Conservation (phyloP, 1,284 basidiomycete species). For the Acaromyces ingoldii region DNA sequence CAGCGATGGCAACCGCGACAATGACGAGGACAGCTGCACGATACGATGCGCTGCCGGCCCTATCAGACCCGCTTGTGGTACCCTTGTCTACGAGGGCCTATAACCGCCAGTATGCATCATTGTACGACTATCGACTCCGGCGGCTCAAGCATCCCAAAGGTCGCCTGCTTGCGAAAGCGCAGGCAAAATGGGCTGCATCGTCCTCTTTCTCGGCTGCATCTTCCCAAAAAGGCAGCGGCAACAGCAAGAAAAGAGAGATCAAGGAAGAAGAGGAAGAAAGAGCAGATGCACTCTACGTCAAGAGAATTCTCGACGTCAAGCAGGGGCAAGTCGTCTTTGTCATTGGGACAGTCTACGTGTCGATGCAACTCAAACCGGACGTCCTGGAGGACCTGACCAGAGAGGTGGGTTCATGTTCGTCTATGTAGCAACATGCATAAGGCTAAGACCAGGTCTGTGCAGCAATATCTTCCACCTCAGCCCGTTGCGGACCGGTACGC, state of each 20-base stretch:
- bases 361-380: conserved; percentile 97
- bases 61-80: conserved; percentile 29
- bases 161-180: conserved; percentile 30
- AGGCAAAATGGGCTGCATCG: conserved; percentile 18
- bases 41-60: conserved; percentile 8
- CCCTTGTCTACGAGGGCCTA: conserved; percentile 38
- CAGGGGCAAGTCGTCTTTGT: conserved; percentile 82
- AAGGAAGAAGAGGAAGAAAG: conserved; percentile 5
- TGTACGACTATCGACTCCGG: conserved; percentile 49
- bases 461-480: conserved; percentile 85
- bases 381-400: conserved; percentile 88
- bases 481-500: conserved; percentile 49
- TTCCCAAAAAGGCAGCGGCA: conserved; percentile 3
- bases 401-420: conserved; percentile 60
- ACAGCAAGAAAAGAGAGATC: conserved; percentile 2
- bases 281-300: conserved; percentile 58
- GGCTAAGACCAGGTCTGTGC: too few species aligned
- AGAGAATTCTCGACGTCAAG: conserved; percentile 80
- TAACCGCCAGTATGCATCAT: conserved; percentile 41
- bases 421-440: conserved; percentile 14
- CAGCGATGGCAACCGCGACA: too few species aligned
- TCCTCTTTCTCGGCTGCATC: conserved; percentile 14
- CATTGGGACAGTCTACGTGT: conserved; percentile 91
- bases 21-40: too few species aligned
- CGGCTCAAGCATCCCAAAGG: conserved; percentile 28